These are phyloP conservation scores for Chloris gayana DNA, from an alignment of 176 grass and related monocot genomes.

Conservation along the genomic window DNA sequence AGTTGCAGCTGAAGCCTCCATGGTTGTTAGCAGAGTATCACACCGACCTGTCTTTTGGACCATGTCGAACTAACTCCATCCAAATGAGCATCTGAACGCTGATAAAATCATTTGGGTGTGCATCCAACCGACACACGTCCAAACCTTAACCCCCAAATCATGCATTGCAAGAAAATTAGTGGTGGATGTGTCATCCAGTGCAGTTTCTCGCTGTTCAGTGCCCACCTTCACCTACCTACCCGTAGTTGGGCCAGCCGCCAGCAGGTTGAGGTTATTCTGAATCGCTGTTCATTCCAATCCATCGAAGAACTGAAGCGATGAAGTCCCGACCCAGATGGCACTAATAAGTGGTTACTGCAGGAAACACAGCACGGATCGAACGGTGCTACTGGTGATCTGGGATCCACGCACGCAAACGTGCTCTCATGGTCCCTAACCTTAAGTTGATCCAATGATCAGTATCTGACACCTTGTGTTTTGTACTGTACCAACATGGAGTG, in stretches of 20 bases:
- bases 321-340: not conserved
- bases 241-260: slow-evolving; percentile 1
- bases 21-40: not conserved
- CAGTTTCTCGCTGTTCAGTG: slow-evolving; percentile 1
- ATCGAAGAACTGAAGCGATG: not conserved
- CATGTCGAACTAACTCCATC: not conserved
- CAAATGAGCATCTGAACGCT: not conserved
- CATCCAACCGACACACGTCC: not conserved
- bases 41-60: not conserved
- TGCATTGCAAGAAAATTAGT: not conserved
- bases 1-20: not conserved
- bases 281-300: not conserved
- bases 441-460: slow-evolving; percentile 20
- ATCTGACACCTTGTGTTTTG: not conserved
- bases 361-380: not conserved
- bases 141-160: slow-evolving; percentile 1
- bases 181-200: not conserved
- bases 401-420: slow-evolving; percentile 1
- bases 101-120: not conserved
- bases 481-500: not conserved
- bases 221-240: slow-evolving; percentile 14
- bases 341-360: not conserved
- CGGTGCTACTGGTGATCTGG: slow-evolving; percentile 12
- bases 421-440: not conserved
- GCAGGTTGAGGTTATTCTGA: not conserved